Percentiles rank a stretch among this genome's conserved stretches.
These are phyloP conservation scores for Salix brachista DNA, from an alignment of 345 rosid genomes.

Conservation along the genomic window DNA sequence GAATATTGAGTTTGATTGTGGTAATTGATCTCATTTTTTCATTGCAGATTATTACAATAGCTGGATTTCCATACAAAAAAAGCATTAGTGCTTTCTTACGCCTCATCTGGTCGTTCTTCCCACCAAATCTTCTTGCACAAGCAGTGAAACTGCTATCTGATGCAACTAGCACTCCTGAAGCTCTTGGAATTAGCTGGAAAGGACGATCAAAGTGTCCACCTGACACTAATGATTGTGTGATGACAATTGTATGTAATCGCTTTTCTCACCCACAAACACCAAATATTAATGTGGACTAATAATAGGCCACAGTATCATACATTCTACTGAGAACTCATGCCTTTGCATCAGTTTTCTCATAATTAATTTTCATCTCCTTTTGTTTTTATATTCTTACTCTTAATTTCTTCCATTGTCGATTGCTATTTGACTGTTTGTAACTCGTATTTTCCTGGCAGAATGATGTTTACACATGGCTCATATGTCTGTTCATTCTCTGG, in stretches of 20 bases:
- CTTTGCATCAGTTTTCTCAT: background rate
- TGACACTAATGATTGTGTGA: slow-evolving; percentile 51
- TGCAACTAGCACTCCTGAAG: slow-evolving; percentile 67
- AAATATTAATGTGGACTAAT: background rate
- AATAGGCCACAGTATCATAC: background rate
- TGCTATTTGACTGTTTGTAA: background rate
- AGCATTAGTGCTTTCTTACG: slow-evolving; percentile 23
- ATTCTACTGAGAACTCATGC: background rate
- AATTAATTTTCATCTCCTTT: background rate
- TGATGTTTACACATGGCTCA: slow-evolving; percentile 67
- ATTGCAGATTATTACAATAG: slow-evolving; percentile 53
- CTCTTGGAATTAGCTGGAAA: slow-evolving; percentile 82
- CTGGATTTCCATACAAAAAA: slow-evolving; percentile 59
- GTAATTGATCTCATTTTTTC: slow-evolving; percentile 12
- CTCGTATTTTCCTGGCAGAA: slow-evolving; percentile 49
- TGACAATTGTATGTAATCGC: slow-evolving; percentile 57
- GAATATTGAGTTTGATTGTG: slow-evolving; percentile 3
- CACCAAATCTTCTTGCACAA: slow-evolving; percentile 82
- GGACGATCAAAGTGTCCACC: slow-evolving; percentile 51
- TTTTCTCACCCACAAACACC: background rate
- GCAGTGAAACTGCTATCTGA: slow-evolving; percentile 49
- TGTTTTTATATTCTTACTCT: background rate
- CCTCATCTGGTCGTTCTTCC: slow-evolving; percentile 73
- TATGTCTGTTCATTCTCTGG: slow-evolving; percentile 59
- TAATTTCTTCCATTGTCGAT: background rate